Evolutionary conservation across 129 eudicot genomes (phyloP), one percentile per base, ranked within the genome.

Genomic region (Chrysanthemum makinoi): DNA sequence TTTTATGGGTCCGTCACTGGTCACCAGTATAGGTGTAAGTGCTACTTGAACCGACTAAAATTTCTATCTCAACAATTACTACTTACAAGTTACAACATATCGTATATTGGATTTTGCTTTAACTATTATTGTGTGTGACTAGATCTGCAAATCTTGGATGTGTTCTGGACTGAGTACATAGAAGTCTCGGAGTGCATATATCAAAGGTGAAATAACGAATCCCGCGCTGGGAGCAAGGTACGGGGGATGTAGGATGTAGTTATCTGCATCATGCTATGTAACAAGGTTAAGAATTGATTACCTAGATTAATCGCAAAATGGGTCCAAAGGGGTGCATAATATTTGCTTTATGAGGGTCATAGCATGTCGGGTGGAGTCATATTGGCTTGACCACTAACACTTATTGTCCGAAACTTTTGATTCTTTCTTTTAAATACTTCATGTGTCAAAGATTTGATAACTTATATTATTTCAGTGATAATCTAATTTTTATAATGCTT

Each of bases 111-210:
- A n/a, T n/a, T n/a, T n/a, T n/a, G n/a, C n/a, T n/a, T n/a, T n/a
- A n/a, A n/a, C n/a, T n/a, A 22, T 49, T 70, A 17, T 52, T 63
- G 53, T 65, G 72, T 71, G 71, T 74, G 60, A 62, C 44, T 88
- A 93, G 98, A 77, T 93, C 98, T 58, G 54, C 81, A 63, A 88
- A 73, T 75, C 81, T 85, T 75, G 96, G 98, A 72, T 85, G 88
- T 94, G 98, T 76, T 89, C 98, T 62, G 98, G n/a, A n/a, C n/a
- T n/a, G 98, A 61, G 88, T 89, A 50, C 98, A 94, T 78, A 85
- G 98, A 87, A 94, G 98, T 86, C 93, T 94, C 11, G 98, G 98
- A 72, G 98, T 86, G 74, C 98, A 94, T 66, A 87, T 89, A 72
- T 81, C 98, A 69, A 87, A 94, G 98, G 98, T 90, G 6, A 60